Conservation (phyloP, 257 asterid species). For the Thymus mandschuricus region DNA sequence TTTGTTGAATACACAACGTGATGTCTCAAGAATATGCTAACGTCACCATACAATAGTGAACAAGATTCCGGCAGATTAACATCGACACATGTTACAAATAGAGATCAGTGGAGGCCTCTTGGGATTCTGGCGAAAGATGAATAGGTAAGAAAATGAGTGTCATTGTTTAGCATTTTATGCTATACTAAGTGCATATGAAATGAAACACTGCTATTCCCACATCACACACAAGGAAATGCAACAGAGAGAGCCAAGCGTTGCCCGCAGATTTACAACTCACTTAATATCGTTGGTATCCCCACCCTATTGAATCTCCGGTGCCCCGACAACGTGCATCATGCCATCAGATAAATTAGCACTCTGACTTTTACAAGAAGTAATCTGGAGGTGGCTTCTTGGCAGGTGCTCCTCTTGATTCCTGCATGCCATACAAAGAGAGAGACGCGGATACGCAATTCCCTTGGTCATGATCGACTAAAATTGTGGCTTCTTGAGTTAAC, state of each 20-base stretch:
- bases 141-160: too few species aligned
- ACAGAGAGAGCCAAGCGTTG: neutral
- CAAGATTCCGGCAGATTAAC: too few species aligned
- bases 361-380: slow-evolving; percentile 67
- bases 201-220: neutral
- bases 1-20: too few species aligned
- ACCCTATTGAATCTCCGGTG: neutral
- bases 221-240: neutral
- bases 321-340: neutral
- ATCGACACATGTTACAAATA: too few species aligned
- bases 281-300: neutral
- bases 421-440: slow-evolving; percentile 35
- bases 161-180: neutral
- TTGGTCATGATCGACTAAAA: neutral
- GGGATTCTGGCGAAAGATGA: too few species aligned
- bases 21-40: too few species aligned
- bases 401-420: slow-evolving; percentile 93
- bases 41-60: too few species aligned
- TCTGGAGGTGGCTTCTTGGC: slow-evolving; percentile 87
- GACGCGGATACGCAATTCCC: neutral
- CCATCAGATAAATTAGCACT: neutral
- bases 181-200: neutral
- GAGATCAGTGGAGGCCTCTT: too few species aligned
- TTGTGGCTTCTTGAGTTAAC: neutral
- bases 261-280: slow-evolving; percentile 11